Conservation (phyloP, 306 rosid species). For the Quillaja saponaria region DNA sequence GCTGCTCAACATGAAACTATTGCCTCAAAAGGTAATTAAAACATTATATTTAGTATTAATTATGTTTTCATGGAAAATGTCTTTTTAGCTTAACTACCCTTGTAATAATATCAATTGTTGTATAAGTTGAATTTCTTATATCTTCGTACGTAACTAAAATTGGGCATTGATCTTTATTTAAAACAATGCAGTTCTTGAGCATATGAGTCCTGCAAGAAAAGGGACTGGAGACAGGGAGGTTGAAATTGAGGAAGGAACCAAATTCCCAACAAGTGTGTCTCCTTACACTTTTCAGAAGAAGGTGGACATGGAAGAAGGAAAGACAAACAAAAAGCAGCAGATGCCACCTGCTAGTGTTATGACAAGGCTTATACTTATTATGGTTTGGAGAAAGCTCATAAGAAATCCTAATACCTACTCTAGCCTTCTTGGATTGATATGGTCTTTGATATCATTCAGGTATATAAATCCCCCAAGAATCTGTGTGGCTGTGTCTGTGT, state of each 20-base stretch:
- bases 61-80: no score
- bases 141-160: no score
- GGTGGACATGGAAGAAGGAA: slow-evolving; percentile 53
- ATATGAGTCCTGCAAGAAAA: slow-evolving; percentile 64
- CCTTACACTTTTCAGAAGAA: slow-evolving; percentile 59
- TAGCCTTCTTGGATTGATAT: slow-evolving; percentile 65
- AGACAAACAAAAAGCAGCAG: slow-evolving; percentile 49
- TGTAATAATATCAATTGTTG: no score
- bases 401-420: slow-evolving; percentile 89
- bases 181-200: slow-evolving; percentile 43
- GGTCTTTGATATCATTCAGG: slow-evolving; percentile 87
- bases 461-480: slow-evolving; percentile 8
- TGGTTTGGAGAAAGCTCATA: slow-evolving; percentile 96
- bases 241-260: slow-evolving; percentile 54
- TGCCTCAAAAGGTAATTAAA: slow-evolving; percentile 64
- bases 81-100: no score
- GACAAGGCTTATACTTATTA: slow-evolving; percentile 81
- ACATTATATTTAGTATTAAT: background rate
- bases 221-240: slow-evolving; percentile 37
- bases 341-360: slow-evolving; percentile 92
- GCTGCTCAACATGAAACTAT: slow-evolving; percentile 38
- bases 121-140: no score
- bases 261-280: slow-evolving; percentile 48
- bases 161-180: background rate
- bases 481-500: no score